These are phyloP conservation scores for Cocos nucifera DNA, from an alignment of 176 grass and related monocot genomes.

Conservation along the genomic window DNA sequence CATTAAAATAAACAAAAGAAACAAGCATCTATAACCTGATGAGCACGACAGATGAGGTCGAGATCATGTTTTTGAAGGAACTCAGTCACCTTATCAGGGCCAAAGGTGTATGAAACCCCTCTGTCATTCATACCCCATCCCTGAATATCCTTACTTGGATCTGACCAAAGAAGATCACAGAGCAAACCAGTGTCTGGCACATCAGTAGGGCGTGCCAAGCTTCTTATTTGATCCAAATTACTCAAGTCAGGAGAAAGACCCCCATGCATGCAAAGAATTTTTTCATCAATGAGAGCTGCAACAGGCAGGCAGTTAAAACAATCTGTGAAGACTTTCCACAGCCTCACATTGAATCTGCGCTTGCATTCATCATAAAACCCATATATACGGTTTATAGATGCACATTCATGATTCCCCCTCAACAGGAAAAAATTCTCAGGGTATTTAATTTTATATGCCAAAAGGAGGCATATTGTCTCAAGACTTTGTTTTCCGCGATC, in stretches of 20 bases:
- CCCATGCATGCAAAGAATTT: constrained; percentile 72
- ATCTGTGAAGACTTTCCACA: constrained; percentile 66
- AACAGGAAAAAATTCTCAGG: constrained; percentile 70
- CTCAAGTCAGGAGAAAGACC: constrained; percentile 68
- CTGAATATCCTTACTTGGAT: constrained; percentile 43
- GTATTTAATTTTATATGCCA: constrained; percentile 75
- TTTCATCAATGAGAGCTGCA: constrained; percentile 61
- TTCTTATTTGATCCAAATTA: constrained; percentile 61
- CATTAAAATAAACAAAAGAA: background rate
- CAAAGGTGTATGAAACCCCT: constrained; percentile 67
- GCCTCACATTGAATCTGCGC: constrained; percentile 61
- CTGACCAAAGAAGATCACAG: constrained; percentile 79
- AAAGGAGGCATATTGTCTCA: constrained; percentile 78
- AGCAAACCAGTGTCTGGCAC: constrained; percentile 62
- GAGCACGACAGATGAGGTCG: constrained; percentile 65
- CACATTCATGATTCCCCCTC: constrained; percentile 74
- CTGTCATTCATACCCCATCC: constrained; percentile 76
- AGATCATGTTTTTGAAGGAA: constrained; percentile 75
- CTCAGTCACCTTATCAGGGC: constrained; percentile 55
- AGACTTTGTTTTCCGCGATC: constrained; percentile 78
- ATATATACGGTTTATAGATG: constrained; percentile 71
- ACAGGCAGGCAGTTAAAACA: constrained; percentile 75
- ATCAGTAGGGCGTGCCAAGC: constrained; percentile 45
- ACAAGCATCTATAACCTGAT: constrained; percentile 37
- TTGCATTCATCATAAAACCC: constrained; percentile 79